Evolutionary conservation across 306 rosid species (phyloP).

Genomic region (Mucuna pruriens): DNA sequence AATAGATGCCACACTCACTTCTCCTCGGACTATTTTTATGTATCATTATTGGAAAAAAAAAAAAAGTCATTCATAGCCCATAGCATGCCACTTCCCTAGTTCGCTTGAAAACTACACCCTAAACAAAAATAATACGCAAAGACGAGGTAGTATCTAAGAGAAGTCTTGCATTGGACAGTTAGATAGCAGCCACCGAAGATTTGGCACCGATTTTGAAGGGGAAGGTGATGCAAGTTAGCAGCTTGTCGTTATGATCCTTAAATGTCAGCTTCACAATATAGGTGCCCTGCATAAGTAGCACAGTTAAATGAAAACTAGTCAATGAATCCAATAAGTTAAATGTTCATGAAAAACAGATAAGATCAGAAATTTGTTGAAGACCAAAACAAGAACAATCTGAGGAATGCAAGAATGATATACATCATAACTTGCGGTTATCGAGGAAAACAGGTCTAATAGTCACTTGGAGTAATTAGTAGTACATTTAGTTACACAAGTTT

Average conservation of each 20-base stretch:
- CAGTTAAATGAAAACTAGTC: background rate
- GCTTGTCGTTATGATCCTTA: constrained; percentile 33
- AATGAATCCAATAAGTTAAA: constrained; percentile 9
- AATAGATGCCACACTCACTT: background rate
- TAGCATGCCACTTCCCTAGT: constrained; percentile 13
- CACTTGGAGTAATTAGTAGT: background rate
- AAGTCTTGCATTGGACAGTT: constrained; percentile 24
- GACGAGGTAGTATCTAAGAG: background rate
- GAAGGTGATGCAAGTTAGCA: constrained; percentile 68
- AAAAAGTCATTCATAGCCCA: background rate
- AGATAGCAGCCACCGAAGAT: constrained; percentile 45
- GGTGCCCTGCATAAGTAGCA: constrained; percentile 61
- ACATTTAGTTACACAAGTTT: background rate
- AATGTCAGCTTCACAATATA: constrained; percentile 67
- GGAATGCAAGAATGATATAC: background rate
- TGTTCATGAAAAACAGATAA: background rate
- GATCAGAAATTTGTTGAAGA: background rate
- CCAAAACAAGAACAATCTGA: background rate
- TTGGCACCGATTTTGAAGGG: constrained; percentile 61
- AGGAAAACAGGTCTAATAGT: background rate
- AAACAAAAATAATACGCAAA: background rate
- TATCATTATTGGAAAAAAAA: background rate
- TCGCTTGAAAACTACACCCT: background rate
- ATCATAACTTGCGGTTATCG: background rate
- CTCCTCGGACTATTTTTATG: background rate